Evolutionary conservation across 2,329 filamentous ascomycete genomes (phyloP).

Genomic region (Penicillium sp.): DNA sequence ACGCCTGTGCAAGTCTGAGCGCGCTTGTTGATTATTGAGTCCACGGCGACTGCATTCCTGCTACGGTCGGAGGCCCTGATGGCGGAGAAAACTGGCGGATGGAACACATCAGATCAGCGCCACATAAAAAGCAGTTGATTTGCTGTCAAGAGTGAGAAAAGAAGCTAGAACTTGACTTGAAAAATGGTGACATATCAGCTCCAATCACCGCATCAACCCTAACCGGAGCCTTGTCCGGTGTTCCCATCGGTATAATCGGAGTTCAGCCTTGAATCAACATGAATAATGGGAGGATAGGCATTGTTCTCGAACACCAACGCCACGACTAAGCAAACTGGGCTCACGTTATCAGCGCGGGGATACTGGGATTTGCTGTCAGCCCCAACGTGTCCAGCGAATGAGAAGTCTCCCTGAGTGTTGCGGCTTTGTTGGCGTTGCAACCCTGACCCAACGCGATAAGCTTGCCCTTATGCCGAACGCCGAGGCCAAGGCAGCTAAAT

Average conservation of each 20-base stretch:
- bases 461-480: neutral
- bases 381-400: neutral
- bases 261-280: neutral
- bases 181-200: neutral
- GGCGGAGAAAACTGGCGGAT: neutral
- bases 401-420: neutral
- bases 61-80: neutral
- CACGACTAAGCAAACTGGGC: neutral
- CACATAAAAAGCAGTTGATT: neutral
- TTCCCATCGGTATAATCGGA: neutral
- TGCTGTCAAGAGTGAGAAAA: neutral
- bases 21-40: neutral
- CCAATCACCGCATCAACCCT: neutral
- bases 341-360: conserved; percentile 3
- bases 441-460: conserved; percentile 6
- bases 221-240: conserved; percentile 5
- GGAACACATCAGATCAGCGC: neutral
- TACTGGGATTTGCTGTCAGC: neutral
- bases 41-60: neutral
- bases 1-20: no score
- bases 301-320: conserved; percentile 6
- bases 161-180: neutral
- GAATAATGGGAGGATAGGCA: neutral
- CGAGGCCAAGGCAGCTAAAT: conserved; percentile 9
- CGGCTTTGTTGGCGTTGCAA: conserved; percentile 5